Base-by-base conservation (phyloP, 305 asterid genomes). In the Lippia alba region DNA sequence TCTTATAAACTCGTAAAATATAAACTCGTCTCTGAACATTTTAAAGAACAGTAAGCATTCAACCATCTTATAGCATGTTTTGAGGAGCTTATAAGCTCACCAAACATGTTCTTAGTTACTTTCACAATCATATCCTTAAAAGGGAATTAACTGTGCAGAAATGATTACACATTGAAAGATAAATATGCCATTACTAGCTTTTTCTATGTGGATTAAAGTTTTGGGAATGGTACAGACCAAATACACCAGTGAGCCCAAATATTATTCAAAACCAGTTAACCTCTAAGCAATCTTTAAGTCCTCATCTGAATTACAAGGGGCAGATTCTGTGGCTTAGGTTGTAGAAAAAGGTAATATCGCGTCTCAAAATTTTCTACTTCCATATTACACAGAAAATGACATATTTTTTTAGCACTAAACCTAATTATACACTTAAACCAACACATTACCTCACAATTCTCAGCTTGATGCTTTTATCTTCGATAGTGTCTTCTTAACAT, bases 401-500 rank as follows among this genome's bases (percentile, higher is more conserved):
- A 56, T 63, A 54, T 51, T 53, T 16, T 19, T 41, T 56, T 20
- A 24, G 30, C 24, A 60, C 41, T 56, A 68, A 56, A 61, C 15
- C 69, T 54, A 61, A 41, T 56, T 56, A 58, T n/a, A n/a, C 34
- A 51, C 67, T 66, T 34, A 59, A 70, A 81, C 61, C 70, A 24
- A 62, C 75, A 81, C 66, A 33, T 61, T 41, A 69, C 57, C 75
- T 75, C 70, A 73, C 65, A 66, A 74, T 57, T 70, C 61, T 44
- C 34, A 75, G 69, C 77, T 84, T 58, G 82, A 78, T 55, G 70
- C 80, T 80, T 78, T 83, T 61, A 76, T 62, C 85, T 80, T 82
- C 71, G 80, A 80, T 4, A 74, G 67, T 40, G 85, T 76, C 79
- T 81, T 83, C 83, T 76, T 85, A 75, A 79, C 83, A 81, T 78